Percentiles rank a stretch among this genome's conserved stretches.
Evolutionary conservation across 1,284 basidiomycete species (phyloP).

Genomic region (Ceratobasidium sp.): DNA sequence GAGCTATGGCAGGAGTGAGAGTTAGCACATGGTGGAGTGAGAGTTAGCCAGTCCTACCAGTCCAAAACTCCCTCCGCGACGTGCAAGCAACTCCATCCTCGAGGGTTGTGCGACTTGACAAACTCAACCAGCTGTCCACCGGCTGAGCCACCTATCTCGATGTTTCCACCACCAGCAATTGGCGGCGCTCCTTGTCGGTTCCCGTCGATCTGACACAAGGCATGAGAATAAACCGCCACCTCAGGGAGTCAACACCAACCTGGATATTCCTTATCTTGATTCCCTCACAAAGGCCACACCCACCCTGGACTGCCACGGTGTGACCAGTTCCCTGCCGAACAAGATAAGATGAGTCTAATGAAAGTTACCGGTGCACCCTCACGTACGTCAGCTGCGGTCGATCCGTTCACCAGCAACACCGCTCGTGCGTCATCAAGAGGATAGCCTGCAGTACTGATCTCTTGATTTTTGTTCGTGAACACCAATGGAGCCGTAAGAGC

Average conservation of each 20-base stretch:
- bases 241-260: slow-evolving; percentile 55
- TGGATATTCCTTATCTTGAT: slow-evolving; percentile 76
- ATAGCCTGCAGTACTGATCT: slow-evolving; percentile 58
- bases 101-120: slow-evolving; percentile 52
- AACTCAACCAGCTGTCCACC: slow-evolving; percentile 52
- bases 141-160: slow-evolving; percentile 50
- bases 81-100: slow-evolving; percentile 45
- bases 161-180: slow-evolving; percentile 47
- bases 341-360: slow-evolving; percentile 57
- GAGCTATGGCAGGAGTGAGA: slow-evolving; percentile 51
- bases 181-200: slow-evolving; percentile 52
- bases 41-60: slow-evolving; percentile 14
- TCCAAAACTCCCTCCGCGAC: slow-evolving; percentile 31
- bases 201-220: slow-evolving; percentile 54
- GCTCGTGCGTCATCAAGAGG: slow-evolving; percentile 57
- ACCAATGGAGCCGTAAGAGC: slow-evolving; percentile 69
- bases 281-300: slow-evolving; percentile 53
- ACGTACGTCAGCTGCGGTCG: slow-evolving; percentile 51
- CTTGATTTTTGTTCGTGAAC: slow-evolving; percentile 71
- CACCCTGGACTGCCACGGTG: slow-evolving; percentile 49
- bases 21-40: too few species aligned
- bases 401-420: slow-evolving; percentile 53
- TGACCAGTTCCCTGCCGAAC: slow-evolving; percentile 38
- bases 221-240: slow-evolving; percentile 42
- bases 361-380: too few species aligned